Evolutionary conservation across 169 alveolate genomes (phyloP).

Genomic region (Cryptosporidium parvum): DNA sequence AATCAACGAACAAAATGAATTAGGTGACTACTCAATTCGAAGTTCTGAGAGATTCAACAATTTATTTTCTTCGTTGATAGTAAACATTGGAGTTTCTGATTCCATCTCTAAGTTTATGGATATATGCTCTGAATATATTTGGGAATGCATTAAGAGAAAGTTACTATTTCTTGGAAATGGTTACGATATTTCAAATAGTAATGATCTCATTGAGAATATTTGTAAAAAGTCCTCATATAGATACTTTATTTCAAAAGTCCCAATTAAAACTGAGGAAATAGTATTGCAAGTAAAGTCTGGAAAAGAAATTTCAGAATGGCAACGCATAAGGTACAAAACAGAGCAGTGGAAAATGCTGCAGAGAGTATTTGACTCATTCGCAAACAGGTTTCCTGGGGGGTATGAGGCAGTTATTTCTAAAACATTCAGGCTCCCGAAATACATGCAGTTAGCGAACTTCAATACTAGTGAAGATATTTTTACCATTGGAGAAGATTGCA

Average conservation of each 20-base stretch:
- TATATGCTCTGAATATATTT: conserved; percentile 40
- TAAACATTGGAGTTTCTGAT: conserved; percentile 39
- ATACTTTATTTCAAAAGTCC: conserved; percentile 29
- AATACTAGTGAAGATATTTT: conserved; percentile 31
- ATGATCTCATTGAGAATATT: conserved; percentile 9
- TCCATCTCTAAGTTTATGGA: conserved; percentile 28
- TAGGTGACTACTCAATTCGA: conserved; percentile 31
- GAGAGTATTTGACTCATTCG: conserved; percentile 29
- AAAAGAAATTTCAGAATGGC: conserved; percentile 52
- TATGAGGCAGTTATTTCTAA: conserved; percentile 7
- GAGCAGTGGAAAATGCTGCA: conserved; percentile 50
- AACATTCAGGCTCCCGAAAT: conserved; percentile 40
- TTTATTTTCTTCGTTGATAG: conserved; percentile 1
- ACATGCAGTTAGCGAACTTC: conserved; percentile 64
- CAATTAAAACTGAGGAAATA: conserved; percentile 21
- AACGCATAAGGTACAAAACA: conserved; percentile 32
- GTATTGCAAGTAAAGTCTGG: neutral
- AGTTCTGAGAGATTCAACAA: conserved; percentile 28
- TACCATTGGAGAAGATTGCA: conserved; percentile 56
- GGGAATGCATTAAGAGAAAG: conserved; percentile 53
- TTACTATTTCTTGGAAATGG: conserved; percentile 38
- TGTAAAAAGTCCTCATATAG: conserved; percentile 56
- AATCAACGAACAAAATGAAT: conserved; percentile 37
- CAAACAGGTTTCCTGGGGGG: conserved; percentile 56
- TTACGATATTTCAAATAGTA: conserved; percentile 53